phyloP scores from a whole-genome alignment of 192 early-diverging fungal species.

The Backusella westeae region DNA sequence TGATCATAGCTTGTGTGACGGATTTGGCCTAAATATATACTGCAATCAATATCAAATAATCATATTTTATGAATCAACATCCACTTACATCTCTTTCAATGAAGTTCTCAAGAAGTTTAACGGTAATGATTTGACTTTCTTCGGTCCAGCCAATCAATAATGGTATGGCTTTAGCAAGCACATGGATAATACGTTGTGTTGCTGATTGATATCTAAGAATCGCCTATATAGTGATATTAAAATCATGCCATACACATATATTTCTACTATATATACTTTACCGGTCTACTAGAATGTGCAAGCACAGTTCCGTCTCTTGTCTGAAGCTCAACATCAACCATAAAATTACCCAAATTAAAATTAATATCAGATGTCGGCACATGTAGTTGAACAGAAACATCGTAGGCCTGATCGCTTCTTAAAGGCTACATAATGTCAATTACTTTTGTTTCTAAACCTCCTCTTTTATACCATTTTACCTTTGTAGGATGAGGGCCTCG shows the following conservation, averaged over 20 bases:
- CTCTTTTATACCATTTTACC: neutral
- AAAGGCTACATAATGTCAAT: constrained; percentile 18
- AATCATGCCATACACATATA: neutral
- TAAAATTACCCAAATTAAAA: constrained; percentile 32
- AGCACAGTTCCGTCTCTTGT: constrained; percentile 9
- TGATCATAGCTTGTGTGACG: constrained; percentile 44
- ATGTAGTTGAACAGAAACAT: constrained; percentile 25
- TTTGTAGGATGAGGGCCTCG: neutral
- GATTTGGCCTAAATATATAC: constrained; percentile 19
- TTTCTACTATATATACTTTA: neutral
- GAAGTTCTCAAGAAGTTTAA: constrained; percentile 28
- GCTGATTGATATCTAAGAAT: constrained; percentile 36
- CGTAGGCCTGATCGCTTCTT: constrained; percentile 32
- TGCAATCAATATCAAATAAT: neutral
- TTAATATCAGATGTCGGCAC: constrained; percentile 33
- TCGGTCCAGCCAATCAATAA: constrained; percentile 27
- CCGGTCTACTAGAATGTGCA: constrained; percentile 22
- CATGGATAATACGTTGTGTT: constrained; percentile 27
- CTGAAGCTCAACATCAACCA: constrained; percentile 18
- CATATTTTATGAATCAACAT: neutral
- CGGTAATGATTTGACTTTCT: constrained; percentile 25
- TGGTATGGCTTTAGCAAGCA: constrained; percentile 32
- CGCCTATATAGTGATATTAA: constrained; percentile 7
- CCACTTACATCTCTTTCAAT: constrained; percentile 23
- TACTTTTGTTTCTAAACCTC: no score